phyloP scores from a whole-genome alignment of 345 rosid species.

The Arabidopsis suecica region DNA sequence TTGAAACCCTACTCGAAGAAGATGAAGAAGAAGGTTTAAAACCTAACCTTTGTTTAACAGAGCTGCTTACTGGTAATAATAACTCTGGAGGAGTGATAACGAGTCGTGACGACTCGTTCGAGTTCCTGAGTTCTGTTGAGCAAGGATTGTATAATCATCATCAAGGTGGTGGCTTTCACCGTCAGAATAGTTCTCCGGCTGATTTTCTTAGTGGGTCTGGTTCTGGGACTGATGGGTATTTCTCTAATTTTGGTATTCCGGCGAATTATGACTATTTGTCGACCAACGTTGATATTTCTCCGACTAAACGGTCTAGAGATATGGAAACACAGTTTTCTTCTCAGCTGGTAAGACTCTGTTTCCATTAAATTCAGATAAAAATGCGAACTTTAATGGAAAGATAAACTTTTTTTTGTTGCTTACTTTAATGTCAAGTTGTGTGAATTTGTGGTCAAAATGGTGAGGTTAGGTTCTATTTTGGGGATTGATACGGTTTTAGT shows the following conservation, averaged over 20 bases:
- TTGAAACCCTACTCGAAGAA: slow-evolving; percentile 73
- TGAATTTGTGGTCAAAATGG: slow-evolving; percentile 24
- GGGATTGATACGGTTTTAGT: slow-evolving; percentile 12
- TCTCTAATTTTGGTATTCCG: slow-evolving; percentile 53
- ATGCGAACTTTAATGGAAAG: neutral
- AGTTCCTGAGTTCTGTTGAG: slow-evolving; percentile 47
- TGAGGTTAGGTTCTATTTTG: slow-evolving; percentile 31
- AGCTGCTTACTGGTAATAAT: slow-evolving; percentile 53
- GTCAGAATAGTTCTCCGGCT: slow-evolving; percentile 80
- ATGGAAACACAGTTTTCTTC: slow-evolving; percentile 51
- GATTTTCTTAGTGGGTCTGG: slow-evolving; percentile 57
- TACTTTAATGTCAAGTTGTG: slow-evolving; percentile 5
- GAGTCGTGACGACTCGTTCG: slow-evolving; percentile 45
- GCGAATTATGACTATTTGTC: slow-evolving; percentile 58
- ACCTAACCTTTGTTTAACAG: slow-evolving; percentile 54
- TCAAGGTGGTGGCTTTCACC: slow-evolving; percentile 51
- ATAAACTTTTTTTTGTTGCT: neutral
- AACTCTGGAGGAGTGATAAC: slow-evolving; percentile 26
- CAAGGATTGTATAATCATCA: slow-evolving; percentile 44
- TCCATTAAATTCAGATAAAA: neutral
- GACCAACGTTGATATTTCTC: slow-evolving; percentile 52
- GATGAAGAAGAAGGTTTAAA: slow-evolving; percentile 51
- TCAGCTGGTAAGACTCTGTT: slow-evolving; percentile 47
- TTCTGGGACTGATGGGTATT: slow-evolving; percentile 54
- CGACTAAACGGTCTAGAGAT: slow-evolving; percentile 55